phyloP scores from a whole-genome alignment of 1,139 yeast species.

The Geotrichum candidum region DNA sequence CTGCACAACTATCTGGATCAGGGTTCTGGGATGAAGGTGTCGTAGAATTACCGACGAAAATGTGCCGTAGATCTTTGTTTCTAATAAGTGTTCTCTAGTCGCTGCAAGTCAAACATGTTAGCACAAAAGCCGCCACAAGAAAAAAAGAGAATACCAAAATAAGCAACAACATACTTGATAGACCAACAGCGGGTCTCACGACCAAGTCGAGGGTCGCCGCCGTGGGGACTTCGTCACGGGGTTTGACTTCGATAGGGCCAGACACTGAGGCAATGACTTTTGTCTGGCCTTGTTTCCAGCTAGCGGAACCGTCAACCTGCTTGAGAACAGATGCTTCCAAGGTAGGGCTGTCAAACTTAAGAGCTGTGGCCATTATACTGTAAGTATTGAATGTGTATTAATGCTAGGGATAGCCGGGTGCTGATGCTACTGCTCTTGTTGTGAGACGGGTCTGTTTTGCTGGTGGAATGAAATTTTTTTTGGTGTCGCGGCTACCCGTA shows the following conservation, averaged over 20 bases:
- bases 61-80: slow-evolving; percentile 61
- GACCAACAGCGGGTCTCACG: slow-evolving; percentile 72
- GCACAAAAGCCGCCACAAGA: not conserved
- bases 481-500: not conserved
- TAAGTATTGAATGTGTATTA: not conserved
- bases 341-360: not conserved
- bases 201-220: slow-evolving; percentile 73
- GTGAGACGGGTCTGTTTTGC: not conserved
- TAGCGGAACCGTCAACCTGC: slow-evolving; percentile 78
- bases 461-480: not conserved
- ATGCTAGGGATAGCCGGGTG: not conserved
- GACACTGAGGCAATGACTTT: slow-evolving; percentile 69
- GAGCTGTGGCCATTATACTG: not conserved
- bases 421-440: not conserved
- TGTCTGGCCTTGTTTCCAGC: slow-evolving; percentile 45
- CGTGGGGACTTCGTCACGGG: slow-evolving; percentile 80
- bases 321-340: slow-evolving; percentile 33
- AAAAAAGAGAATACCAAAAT: not conserved
- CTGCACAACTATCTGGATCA: slow-evolving; percentile 84
- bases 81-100: slow-evolving; percentile 63
- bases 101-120: slow-evolving; percentile 42
- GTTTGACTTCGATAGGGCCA: slow-evolving; percentile 86
- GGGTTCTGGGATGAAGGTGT: slow-evolving; percentile 72
- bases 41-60: slow-evolving; percentile 58
- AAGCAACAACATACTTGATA: slow-evolving; percentile 39